A percentile compares a stretch with the other conserved stretches of the same genome.
phyloP scores from a whole-genome alignment of 2,329 filamentous ascomycete species.

The Elsinoe arachidis region DNA sequence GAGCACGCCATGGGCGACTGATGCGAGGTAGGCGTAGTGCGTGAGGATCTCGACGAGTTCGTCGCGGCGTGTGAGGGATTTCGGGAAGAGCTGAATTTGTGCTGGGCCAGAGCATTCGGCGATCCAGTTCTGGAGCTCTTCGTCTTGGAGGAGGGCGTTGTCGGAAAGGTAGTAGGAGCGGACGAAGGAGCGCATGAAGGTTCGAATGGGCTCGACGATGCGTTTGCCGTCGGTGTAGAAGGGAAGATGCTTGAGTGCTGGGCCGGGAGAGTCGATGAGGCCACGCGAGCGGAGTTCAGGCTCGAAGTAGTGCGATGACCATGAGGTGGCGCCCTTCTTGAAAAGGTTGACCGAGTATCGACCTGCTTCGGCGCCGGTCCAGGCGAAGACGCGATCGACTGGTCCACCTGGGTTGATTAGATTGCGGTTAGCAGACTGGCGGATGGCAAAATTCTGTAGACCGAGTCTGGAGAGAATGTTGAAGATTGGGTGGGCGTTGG shows the following conservation, averaged over 20 bases:
- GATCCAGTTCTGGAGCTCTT: slow-evolving; percentile 40
- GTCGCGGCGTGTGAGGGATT: slow-evolving; percentile 18
- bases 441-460: slow-evolving; percentile 19
- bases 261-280: slow-evolving; percentile 33
- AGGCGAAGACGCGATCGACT: slow-evolving; percentile 23
- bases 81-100: slow-evolving; percentile 36
- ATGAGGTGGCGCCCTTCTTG: slow-evolving; percentile 24
- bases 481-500: slow-evolving; percentile 38
- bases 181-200: slow-evolving; percentile 36
- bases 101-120: slow-evolving; percentile 33
- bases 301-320: slow-evolving; percentile 34
- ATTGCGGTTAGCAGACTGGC: neutral
- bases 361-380: neutral
- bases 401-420: slow-evolving; percentile 11
- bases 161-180: slow-evolving; percentile 37
- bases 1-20: slow-evolving; percentile 34
- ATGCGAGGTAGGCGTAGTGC: slow-evolving; percentile 32
- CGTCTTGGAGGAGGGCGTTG: slow-evolving; percentile 28
- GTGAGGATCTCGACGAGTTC: slow-evolving; percentile 36
- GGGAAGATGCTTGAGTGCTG: slow-evolving; percentile 35
- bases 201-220: slow-evolving; percentile 30
- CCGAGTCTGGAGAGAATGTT: slow-evolving; percentile 31
- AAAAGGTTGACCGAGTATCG: slow-evolving; percentile 15
- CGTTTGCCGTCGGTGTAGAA: slow-evolving; percentile 37
- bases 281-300: slow-evolving; percentile 33